phyloP scores from a whole-genome alignment of 345 rosid species.

The Xanthoceras sorbifolium region DNA sequence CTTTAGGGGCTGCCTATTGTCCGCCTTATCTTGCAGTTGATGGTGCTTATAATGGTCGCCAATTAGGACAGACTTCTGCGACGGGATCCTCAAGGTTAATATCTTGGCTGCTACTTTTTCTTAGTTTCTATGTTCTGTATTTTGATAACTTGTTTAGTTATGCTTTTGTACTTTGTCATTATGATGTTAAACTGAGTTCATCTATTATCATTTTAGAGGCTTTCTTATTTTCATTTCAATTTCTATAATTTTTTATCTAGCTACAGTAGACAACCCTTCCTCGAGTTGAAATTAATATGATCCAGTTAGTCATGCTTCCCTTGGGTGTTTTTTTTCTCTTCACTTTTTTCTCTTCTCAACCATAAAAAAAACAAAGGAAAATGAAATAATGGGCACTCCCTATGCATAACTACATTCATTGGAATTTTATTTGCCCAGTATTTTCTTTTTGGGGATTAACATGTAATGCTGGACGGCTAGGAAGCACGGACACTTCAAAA shows the following conservation, averaged over 20 bases:
- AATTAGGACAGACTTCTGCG: constrained; percentile 58
- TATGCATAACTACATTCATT: no score
- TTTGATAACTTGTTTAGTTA: not conserved
- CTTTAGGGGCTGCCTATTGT: constrained; percentile 74
- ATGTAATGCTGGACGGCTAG: no score
- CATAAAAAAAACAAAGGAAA: no score
- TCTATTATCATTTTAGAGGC: not conserved
- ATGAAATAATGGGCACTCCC: not conserved
- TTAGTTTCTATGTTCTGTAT: not conserved
- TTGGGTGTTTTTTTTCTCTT: not conserved
- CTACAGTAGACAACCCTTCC: not conserved
- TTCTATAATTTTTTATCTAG: not conserved
- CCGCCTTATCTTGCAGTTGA: constrained; percentile 73
- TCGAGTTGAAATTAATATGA: not conserved
- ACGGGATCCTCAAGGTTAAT: constrained; percentile 61
- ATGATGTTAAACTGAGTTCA: not conserved
- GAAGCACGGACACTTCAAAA: no score
- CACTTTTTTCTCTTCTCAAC: no score
- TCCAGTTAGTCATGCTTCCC: not conserved
- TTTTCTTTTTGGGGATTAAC: not conserved
- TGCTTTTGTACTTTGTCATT: not conserved
- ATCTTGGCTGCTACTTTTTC: not conserved
- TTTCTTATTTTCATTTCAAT: not conserved
- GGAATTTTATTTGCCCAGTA: not conserved
- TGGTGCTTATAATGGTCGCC: constrained; percentile 66